Evolutionary conservation across 768 basidiomycete genomes (phyloP).

Genomic region (Pleurotus djamor): DNA sequence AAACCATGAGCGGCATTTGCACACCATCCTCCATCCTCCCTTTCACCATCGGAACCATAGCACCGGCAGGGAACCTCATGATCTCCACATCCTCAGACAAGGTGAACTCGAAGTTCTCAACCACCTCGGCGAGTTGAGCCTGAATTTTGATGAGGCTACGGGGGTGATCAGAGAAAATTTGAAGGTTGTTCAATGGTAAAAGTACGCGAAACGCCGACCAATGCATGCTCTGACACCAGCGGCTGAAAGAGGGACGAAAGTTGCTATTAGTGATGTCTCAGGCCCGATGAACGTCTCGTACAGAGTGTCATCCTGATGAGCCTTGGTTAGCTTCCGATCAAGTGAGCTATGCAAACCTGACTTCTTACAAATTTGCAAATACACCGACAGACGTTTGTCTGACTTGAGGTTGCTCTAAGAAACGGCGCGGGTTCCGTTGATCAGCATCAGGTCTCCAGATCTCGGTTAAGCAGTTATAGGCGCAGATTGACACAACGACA

Average conservation of each 20-base stretch:
- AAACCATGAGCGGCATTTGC: constrained; percentile 26
- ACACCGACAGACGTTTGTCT: constrained; percentile 25
- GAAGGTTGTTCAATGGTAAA: constrained; percentile 10
- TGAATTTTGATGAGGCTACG: constrained; percentile 49
- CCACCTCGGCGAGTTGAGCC: constrained; percentile 51
- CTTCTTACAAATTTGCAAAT: constrained; percentile 31
- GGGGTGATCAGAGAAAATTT: constrained; percentile 16
- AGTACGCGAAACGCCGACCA: no score
- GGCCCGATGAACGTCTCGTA: no score
- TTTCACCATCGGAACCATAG: constrained; percentile 7
- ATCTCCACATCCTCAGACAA: constrained; percentile 9
- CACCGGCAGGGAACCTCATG: background rate
- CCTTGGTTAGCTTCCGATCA: no score
- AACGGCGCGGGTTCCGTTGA: constrained; percentile 37
- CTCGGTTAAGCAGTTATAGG: constrained; percentile 10
- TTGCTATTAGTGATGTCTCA: no score
- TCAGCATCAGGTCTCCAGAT: constrained; percentile 41
- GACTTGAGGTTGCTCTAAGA: constrained; percentile 25
- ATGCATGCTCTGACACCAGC: no score
- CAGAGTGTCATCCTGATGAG: no score
- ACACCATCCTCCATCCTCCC: constrained; percentile 14
- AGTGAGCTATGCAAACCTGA: no score
- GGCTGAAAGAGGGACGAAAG: no score
- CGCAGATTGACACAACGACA: constrained; percentile 31
- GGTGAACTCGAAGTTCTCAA: constrained; percentile 50